Conservation (phyloP, 2,329 filamentous ascomycete genomes). For the Lachnellula occidentalis region DNA sequence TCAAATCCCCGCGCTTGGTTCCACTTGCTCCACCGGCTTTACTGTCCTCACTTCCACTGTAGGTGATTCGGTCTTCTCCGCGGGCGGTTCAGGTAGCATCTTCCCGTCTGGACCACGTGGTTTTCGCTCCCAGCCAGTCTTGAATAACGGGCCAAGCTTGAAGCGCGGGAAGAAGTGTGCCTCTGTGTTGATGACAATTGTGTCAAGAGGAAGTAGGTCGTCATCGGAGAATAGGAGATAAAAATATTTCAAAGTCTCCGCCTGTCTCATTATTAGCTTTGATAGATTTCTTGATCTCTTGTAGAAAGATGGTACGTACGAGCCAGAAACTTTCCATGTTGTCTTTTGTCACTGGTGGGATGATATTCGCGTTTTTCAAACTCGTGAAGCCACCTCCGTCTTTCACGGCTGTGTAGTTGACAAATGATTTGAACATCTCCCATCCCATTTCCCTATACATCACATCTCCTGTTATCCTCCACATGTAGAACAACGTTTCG, state of each 20-base stretch:
- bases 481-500: constrained; percentile 98
- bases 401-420: constrained; percentile 74
- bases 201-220: constrained; percentile 76
- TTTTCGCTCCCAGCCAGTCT: constrained; percentile 75
- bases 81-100: constrained; percentile 21
- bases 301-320: constrained; percentile 44
- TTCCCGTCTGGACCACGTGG: constrained; percentile 42
- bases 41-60: constrained; percentile 11
- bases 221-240: constrained; percentile 87
- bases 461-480: constrained; percentile 87
- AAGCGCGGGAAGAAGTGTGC: constrained; percentile 88
- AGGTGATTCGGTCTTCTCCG: constrained; percentile 8
- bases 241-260: constrained; percentile 96
- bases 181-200: constrained; percentile 93
- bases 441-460: constrained; percentile 95
- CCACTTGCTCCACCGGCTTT: constrained; percentile 10
- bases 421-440: constrained; percentile 94
- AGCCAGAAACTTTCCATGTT: constrained; percentile 99
- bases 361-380: constrained; percentile 64
- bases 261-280: constrained; percentile 43
- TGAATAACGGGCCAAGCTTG: constrained; percentile 69
- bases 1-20: too few species aligned
- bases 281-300: not conserved
- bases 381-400: constrained; percentile 79
- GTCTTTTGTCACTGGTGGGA: constrained; percentile 68